These are phyloP conservation scores for Actinomortierella wolfii DNA, from an alignment of 371 early-diverging fungal genomes.

Conservation along the genomic window DNA sequence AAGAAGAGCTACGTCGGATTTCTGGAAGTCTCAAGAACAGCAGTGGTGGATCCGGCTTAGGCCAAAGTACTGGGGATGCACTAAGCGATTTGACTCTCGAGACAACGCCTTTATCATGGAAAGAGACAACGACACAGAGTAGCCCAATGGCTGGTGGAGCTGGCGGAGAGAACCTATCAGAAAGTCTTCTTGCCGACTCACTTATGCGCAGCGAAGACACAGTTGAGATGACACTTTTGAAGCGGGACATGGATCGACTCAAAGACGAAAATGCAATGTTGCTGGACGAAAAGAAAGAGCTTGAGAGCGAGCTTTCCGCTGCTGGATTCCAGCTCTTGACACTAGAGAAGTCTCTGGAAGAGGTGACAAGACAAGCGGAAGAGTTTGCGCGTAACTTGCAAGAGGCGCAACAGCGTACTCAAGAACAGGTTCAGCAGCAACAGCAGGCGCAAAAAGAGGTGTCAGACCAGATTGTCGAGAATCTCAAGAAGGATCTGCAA, in stretches of 20 bases:
- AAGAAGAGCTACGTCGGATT: slow-evolving; percentile 36
- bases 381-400: slow-evolving; percentile 30
- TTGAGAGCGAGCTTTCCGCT: slow-evolving; percentile 28
- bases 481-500: slow-evolving; percentile 96
- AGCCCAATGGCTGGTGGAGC: no score
- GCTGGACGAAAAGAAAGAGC: slow-evolving; percentile 23
- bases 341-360: slow-evolving; percentile 39
- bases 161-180: slow-evolving; percentile 30
- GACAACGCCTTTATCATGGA: no score
- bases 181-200: slow-evolving; percentile 32
- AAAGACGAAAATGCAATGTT: slow-evolving; percentile 40
- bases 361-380: slow-evolving; percentile 39
- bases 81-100: no score
- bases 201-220: slow-evolving; percentile 41
- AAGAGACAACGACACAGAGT: no score
- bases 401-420: slow-evolving; percentile 7
- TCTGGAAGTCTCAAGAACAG: slow-evolving; percentile 22
- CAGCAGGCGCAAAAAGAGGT: slow-evolving; percentile 10
- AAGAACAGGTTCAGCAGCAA: no score
- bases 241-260: slow-evolving; percentile 38
- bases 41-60: no score
- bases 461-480: slow-evolving; percentile 61
- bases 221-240: slow-evolving; percentile 39
- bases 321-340: slow-evolving; percentile 33
- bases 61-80: no score